Percentiles rank a stretch among this genome's conserved stretches.
These are phyloP conservation scores for Sugiyamaella neomexicana DNA, from an alignment of 1,139 yeast species.

Conservation along the genomic window DNA sequence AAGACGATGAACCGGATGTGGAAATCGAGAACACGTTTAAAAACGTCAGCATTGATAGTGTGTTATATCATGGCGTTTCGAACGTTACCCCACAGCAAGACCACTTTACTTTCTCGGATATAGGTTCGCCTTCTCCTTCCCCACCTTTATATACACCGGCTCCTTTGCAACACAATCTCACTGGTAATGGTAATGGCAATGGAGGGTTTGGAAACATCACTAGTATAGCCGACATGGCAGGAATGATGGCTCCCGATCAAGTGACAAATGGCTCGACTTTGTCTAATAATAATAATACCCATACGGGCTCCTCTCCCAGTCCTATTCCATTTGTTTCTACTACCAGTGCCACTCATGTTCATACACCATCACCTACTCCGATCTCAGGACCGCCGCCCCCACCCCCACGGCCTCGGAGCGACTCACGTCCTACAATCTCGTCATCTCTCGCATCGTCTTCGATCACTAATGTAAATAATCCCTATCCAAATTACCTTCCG, in stretches of 20 bases:
- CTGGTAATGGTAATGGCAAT: neutral
- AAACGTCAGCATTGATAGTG: slow-evolving; percentile 43
- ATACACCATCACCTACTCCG: neutral
- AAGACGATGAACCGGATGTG: slow-evolving; percentile 41
- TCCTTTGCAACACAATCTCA: neutral
- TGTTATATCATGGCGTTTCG: slow-evolving; percentile 42
- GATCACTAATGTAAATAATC: slow-evolving; percentile 8
- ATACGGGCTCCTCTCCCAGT: neutral
- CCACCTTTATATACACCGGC: slow-evolving; percentile 17
- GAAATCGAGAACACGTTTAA: slow-evolving; percentile 40
- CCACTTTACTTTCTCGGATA: slow-evolving; percentile 24
- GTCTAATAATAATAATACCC: neutral
- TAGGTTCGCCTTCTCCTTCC: slow-evolving; percentile 19
- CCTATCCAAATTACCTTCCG: neutral
- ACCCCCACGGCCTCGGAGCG: slow-evolving; percentile 20
- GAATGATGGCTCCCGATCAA: slow-evolving; percentile 7
- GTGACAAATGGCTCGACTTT: neutral
- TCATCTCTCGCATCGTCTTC: slow-evolving; percentile 13
- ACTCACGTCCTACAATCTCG: slow-evolving; percentile 4
- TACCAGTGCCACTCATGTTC: neutral
- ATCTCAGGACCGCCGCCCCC: slow-evolving; percentile 22
- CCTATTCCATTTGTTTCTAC: slow-evolving; percentile 8
- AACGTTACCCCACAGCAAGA: slow-evolving; percentile 33
- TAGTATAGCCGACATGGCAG: slow-evolving; percentile 11
- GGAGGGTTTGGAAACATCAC: neutral